Evolutionary conservation across 31 red algal genomes (phyloP).

Genomic region (Endocladia muricata): DNA sequence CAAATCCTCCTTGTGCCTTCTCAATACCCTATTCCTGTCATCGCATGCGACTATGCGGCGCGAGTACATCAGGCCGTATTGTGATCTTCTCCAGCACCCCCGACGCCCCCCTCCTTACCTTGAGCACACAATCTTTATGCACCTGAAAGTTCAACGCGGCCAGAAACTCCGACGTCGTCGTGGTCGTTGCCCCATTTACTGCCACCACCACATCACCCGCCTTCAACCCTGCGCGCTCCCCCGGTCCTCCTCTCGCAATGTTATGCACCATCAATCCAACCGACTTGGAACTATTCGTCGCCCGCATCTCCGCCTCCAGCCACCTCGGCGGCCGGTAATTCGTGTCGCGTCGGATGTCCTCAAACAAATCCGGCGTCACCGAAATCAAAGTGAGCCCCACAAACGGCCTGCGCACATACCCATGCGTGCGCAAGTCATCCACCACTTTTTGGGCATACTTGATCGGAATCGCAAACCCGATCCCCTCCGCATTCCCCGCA

Average conservation of each 20-base stretch:
- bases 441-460: constrained; percentile 85
- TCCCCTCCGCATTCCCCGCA: constrained; percentile 77
- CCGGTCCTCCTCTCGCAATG: constrained; percentile 75
- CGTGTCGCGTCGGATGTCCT: constrained; percentile 54
- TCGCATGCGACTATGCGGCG: constrained; percentile 1
- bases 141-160: constrained; percentile 56
- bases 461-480: constrained; percentile 90
- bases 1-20: too few species aligned
- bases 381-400: constrained; percentile 52
- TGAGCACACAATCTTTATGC: constrained; percentile 49
- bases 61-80: constrained; percentile 37
- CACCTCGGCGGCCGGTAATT: constrained; percentile 61
- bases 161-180: constrained; percentile 53
- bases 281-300: constrained; percentile 48
- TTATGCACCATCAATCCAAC: constrained; percentile 73
- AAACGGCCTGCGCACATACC: constrained; percentile 76
- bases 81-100: constrained; percentile 26
- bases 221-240: constrained; percentile 69
- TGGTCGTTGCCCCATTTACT: constrained; percentile 50
- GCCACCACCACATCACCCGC: constrained; percentile 81
- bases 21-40: background rate
- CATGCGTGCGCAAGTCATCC: constrained; percentile 70
- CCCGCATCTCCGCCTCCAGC: constrained; percentile 55
- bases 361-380: constrained; percentile 54
- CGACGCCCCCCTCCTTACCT: constrained; percentile 27